These are phyloP conservation scores for Parasitella parasitica DNA, from an alignment of 371 early-diverging fungal species.

Conservation along the genomic window DNA sequence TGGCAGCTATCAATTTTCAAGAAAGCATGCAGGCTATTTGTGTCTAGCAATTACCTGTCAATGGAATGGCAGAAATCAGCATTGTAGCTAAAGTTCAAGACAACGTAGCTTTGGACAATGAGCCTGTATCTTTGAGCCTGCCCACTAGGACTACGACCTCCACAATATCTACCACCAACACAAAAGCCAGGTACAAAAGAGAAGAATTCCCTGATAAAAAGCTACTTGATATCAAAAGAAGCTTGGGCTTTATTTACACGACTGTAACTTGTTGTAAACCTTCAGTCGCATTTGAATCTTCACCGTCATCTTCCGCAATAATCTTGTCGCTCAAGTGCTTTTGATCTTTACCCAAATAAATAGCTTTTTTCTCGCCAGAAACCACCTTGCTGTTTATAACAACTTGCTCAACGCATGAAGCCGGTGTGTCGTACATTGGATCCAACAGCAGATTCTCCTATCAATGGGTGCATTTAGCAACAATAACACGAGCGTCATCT, in stretches of 20 bases:
- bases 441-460: constrained; percentile 69
- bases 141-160: not conserved
- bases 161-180: not conserved
- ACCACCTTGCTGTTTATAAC: constrained; percentile 71
- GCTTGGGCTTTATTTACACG: not conserved
- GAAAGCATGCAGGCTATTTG: too few relatives aligned
- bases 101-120: too few relatives aligned
- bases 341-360: constrained; percentile 65
- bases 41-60: too few relatives aligned
- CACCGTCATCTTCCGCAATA: constrained; percentile 36
- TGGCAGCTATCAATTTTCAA: too few relatives aligned
- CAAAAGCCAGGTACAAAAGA: not conserved
- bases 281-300: not conserved
- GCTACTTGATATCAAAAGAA: not conserved
- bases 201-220: not conserved
- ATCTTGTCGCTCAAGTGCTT: constrained; percentile 32
- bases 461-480: constrained; percentile 7
- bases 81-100: too few relatives aligned
- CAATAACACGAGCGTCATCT: too few relatives aligned
- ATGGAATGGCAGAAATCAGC: too few relatives aligned
- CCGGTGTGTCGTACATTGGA: constrained; percentile 82
- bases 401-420: constrained; percentile 66
- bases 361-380: constrained; percentile 53
- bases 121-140: not conserved
- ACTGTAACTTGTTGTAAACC: constrained; percentile 2